Evolutionary conservation across 2,329 filamentous ascomycete species (phyloP).

Genomic region (Arthrinium phaeospermum): DNA sequence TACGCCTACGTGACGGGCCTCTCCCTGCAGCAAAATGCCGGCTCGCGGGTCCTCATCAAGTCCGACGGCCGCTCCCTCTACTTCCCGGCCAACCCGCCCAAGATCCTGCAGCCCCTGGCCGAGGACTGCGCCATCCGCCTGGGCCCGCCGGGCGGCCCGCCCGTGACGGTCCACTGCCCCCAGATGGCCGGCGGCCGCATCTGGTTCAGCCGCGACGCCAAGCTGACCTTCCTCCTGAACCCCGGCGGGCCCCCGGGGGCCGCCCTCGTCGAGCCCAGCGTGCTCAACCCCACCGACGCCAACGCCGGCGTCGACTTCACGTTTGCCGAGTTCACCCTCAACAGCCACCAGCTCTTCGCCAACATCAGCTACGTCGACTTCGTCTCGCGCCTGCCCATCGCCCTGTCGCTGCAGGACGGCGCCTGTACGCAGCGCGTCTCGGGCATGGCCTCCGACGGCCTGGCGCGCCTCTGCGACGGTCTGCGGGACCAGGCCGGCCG

Average conservation of each 20-base stretch:
- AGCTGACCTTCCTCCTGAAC: conserved; percentile 73
- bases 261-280: conserved; percentile 54
- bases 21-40: conserved; percentile 63
- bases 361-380: conserved; percentile 60
- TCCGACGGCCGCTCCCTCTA: conserved; percentile 71
- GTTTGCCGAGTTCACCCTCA: conserved; percentile 56
- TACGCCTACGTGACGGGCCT: conserved; percentile 76
- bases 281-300: conserved; percentile 49
- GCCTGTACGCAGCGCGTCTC: conserved; percentile 17
- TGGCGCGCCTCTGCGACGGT: conserved; percentile 47
- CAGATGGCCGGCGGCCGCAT: conserved; percentile 73
- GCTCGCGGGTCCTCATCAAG: conserved; percentile 62
- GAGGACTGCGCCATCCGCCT: conserved; percentile 68
- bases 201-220: conserved; percentile 69
- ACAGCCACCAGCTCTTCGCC: conserved; percentile 43
- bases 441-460: conserved; percentile 39
- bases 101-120: conserved; percentile 55
- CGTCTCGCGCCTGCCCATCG: conserved; percentile 61
- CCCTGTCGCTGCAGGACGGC: conserved; percentile 57
- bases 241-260: conserved; percentile 59
- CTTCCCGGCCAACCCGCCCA: conserved; percentile 64
- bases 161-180: conserved; percentile 69
- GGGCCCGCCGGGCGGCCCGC: conserved; percentile 64
- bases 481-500: conserved; percentile 42
- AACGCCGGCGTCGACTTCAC: conserved; percentile 53